Conservation (phyloP, 2,329 filamentous ascomycete species). For the Arthrinium puccinioides region DNA sequence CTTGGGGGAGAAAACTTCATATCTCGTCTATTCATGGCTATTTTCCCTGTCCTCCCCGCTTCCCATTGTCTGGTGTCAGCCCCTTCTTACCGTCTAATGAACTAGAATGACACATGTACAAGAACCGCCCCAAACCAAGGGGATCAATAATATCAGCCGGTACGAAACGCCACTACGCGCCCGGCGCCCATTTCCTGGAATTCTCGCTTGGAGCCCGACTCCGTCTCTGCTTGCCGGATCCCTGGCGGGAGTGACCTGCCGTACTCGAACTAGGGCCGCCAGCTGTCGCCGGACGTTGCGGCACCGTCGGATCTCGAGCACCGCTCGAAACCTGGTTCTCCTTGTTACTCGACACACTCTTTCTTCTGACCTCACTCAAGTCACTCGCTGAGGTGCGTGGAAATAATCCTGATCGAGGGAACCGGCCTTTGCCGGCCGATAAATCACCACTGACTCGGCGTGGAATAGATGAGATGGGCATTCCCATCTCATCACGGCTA, state of each 20-base stretch:
- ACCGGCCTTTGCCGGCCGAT: constrained; percentile 4
- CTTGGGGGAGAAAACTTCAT: too few relatives aligned
- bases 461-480: constrained; percentile 21
- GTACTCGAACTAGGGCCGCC: background rate
- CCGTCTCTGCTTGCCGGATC: constrained; percentile 4
- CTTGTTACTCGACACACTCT: constrained; percentile 7
- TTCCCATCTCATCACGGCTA: constrained; percentile 8
- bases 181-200: constrained; percentile 4
- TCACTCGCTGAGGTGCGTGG: constrained; percentile 1
- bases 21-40: too few relatives aligned
- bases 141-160: too few relatives aligned
- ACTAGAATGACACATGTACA: too few relatives aligned
- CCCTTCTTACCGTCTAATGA: too few relatives aligned
- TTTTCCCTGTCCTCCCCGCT: too few relatives aligned
- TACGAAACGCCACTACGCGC: constrained; percentile 3
- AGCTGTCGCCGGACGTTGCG: constrained; percentile 1
- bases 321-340: constrained; percentile 3
- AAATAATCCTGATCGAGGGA: constrained; percentile 2
- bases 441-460: constrained; percentile 34
- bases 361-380: background rate
- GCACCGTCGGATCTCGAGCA: constrained; percentile 2
- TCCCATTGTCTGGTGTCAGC: too few relatives aligned
- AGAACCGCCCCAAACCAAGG: too few relatives aligned
- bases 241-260: constrained; percentile 1
- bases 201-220: constrained; percentile 6